Conservation (phyloP, 2,329 filamentous ascomycete species). For the Fusarium sterilihyphosum region DNA sequence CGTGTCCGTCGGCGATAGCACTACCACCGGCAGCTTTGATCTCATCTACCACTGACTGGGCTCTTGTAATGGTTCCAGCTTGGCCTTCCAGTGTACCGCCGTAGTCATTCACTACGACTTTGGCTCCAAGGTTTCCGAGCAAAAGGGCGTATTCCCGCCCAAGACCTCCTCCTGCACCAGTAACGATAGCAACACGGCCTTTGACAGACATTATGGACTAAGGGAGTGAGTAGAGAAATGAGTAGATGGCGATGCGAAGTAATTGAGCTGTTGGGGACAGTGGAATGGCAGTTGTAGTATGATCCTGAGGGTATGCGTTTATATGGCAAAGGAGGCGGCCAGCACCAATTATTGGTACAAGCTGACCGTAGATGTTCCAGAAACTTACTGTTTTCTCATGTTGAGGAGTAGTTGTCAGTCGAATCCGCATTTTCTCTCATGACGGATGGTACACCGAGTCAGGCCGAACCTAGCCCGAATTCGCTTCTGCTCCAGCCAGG, state of each 20-base stretch:
- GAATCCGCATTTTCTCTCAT: neutral
- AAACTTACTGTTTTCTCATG: neutral
- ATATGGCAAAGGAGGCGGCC: neutral
- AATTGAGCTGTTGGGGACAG: neutral
- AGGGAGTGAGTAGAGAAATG: neutral
- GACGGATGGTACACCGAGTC: neutral
- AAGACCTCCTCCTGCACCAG: neutral
- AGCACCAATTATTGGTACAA: no score
- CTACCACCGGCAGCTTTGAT: neutral
- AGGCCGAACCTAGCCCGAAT: neutral
- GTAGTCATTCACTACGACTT: neutral
- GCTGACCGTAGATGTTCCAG: neutral
- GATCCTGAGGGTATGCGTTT: neutral
- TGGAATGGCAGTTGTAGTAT: neutral
- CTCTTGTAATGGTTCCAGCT: neutral
- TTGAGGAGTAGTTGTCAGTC: neutral
- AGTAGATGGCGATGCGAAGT: neutral
- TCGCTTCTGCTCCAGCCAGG: neutral
- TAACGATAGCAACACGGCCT: neutral
- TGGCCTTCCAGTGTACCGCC: neutral
- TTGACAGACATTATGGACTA: neutral
- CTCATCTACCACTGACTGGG: neutral
- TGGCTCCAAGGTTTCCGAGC: neutral
- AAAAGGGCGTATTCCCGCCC: neutral
- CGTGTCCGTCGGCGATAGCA: neutral